Base-by-base conservation (phyloP, 106 monocot species). In the Dioscorea dumetorum region DNA sequence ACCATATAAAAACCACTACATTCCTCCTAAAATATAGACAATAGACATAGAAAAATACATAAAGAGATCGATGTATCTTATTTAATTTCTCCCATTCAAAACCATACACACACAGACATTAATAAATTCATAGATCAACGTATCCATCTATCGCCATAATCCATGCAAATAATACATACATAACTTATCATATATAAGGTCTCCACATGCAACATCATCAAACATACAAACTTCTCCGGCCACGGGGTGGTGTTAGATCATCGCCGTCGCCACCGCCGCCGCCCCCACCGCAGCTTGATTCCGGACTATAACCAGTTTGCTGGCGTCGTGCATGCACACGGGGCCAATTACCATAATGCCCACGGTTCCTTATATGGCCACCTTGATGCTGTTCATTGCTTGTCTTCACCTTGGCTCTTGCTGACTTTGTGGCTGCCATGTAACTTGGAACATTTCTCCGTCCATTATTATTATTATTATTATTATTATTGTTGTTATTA, bases 371-470 rank as follows among this genome's bases (percentile, higher is more conserved):
- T 22, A 20, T 31, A 16, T 6, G 63, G 60, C 60, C 69, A 23
- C 32, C 41, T 60, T 28, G 65, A 62, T 69, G 71, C 32, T 64
- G 62, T 4, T 31, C 33, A 31, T n/a, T 19, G 49, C 68, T 70
- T 13, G 8, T 24, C 10, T 80, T 53, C 2, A 72, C 72, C 76
- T 82, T 91, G 22, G 91, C 91, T 20, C 41, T 76, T 0, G 91
- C 87, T 8, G 87, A 87, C 67, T 77, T 68, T 3, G 91, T 91
- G 5, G 85, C 82, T 3, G 79, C 74, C 91, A 91, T 91, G 84
- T 87, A 91, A 34, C 80, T 79, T 4, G 84, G 91, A 18, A 73
- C 57, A 51, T 78, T 67, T 41, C 48, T 48, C 1, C 31, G 65
- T 10, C 33, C 28, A 8, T 14, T 49, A 15, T 50, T 15, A 33